Percentiles rank a stretch among this genome's conserved stretches.
phyloP scores from a whole-genome alignment of 352 stramenopile species.

The Phytophthora cactorum region DNA sequence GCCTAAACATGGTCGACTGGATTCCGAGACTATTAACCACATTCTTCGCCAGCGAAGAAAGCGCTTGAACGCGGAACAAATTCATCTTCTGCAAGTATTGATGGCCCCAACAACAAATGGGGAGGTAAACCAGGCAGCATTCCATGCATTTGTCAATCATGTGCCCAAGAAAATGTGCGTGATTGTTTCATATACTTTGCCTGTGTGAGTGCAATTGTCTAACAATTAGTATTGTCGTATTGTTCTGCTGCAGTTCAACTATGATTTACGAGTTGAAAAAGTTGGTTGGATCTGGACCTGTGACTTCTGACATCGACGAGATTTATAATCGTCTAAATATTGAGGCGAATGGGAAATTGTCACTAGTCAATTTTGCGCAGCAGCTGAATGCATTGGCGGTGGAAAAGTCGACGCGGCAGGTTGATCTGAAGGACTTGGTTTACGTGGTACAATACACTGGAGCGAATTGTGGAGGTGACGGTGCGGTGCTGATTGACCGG shows the following conservation, averaged over 20 bases:
- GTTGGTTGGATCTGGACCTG: constrained; percentile 51
- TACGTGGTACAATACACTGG: constrained; percentile 81
- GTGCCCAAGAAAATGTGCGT: constrained; percentile 82
- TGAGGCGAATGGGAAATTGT: constrained; percentile 74
- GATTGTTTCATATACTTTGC: not conserved
- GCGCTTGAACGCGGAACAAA: constrained; percentile 56
- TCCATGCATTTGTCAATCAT: constrained; percentile 85
- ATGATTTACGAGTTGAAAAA: constrained; percentile 81
- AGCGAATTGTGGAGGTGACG: constrained; percentile 73
- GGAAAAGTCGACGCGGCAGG: constrained; percentile 56
- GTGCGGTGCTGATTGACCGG: constrained; percentile 72
- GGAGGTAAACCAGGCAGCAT: constrained; percentile 63
- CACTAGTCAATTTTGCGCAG: constrained; percentile 59
- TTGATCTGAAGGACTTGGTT: constrained; percentile 76
- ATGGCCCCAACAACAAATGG: constrained; percentile 70
- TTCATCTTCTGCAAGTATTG: constrained; percentile 66
- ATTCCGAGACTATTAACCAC: constrained; percentile 61
- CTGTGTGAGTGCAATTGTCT: not conserved
- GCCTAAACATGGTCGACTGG: constrained; percentile 58
- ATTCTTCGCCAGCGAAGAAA: constrained; percentile 64
- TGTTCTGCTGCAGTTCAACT: constrained; percentile 40
- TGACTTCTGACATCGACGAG: constrained; percentile 45
- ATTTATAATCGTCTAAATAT: constrained; percentile 78
- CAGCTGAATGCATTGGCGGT: constrained; percentile 62
- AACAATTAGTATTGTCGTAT: constrained; percentile 2